phyloP scores from a whole-genome alignment of 2,329 filamentous ascomycete genomes.

The Laburnicola sp. region DNA sequence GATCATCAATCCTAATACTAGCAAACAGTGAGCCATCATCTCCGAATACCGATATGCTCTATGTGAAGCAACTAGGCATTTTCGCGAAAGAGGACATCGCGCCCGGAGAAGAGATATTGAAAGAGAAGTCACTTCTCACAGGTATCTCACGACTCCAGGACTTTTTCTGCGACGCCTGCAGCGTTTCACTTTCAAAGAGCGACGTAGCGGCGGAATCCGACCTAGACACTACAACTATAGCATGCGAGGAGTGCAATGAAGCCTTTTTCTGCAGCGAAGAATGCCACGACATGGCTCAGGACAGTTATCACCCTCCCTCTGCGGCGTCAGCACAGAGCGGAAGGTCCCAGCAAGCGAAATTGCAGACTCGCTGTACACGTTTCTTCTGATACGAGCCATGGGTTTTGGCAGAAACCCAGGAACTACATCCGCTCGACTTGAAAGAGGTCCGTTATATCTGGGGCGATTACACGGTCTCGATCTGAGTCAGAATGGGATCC shows the following conservation, averaged over 20 bases:
- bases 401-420: constrained; percentile 64
- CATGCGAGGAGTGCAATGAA: constrained; percentile 60
- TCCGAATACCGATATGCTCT: constrained; percentile 56
- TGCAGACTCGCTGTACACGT: constrained; percentile 62
- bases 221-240: constrained; percentile 36
- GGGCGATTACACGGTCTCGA: constrained; percentile 59
- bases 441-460: constrained; percentile 66
- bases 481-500: constrained; percentile 26
- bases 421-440: constrained; percentile 61
- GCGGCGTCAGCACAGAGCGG: constrained; percentile 59
- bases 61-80: constrained; percentile 79
- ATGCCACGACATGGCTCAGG: constrained; percentile 60
- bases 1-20: background rate
- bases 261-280: constrained; percentile 62
- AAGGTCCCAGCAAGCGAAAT: constrained; percentile 61
- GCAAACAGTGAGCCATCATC: constrained; percentile 34
- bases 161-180: constrained; percentile 86
- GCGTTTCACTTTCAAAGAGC: constrained; percentile 64
- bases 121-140: constrained; percentile 83
- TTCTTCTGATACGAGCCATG: constrained; percentile 61
- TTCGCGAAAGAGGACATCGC: constrained; percentile 83
- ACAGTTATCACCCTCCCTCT: constrained; percentile 62
- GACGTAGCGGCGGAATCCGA: constrained; percentile 9
- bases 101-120: constrained; percentile 74
- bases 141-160: constrained; percentile 88